Base-by-base conservation (phyloP, 768 basidiomycete genomes). In the Boletus sensibilis region DNA sequence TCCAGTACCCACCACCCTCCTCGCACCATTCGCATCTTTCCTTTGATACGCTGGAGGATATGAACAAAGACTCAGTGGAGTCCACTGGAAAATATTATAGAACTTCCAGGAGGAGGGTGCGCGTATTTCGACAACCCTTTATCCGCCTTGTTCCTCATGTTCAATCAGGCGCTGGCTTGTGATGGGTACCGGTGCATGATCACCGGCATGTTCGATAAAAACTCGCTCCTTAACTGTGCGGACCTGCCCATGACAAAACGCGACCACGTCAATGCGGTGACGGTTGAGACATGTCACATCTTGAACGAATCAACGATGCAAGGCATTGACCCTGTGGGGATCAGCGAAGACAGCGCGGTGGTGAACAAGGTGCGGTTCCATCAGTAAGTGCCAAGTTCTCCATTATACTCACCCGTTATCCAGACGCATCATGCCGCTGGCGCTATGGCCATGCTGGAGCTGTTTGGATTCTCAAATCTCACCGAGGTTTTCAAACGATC, bases 41-140 rank as follows among this genome's bases (percentile, higher is more conserved):
- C 39, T 21, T n/a, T n/a, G n/a, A n/a, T n/a, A n/a, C n/a, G n/a
- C n/a, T 50, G 27, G 41, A 49, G 20, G 54, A 55, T 31, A 43
- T 55, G 54, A 55, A 21, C 8, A 43, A 37, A 23, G 40, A 43
- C n/a, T 3, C 41, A 2, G 20, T 55, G 27, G 34, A 50, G 27
- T 1, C 33, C 13, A 16, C 46, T 27, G 25, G n/a, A 1, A 35
- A 20, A 2, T 18, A 41, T 42, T 27, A 34, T 21, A 16, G 7
- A 9, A 29, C 47, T 43, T 34, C 13, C 4, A 41, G 18, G 25
- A 27, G 5, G 14, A 42, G 1, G 29, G 47, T 42, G 4, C 21
- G 41, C 7, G 1, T 18, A 21, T 50, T 27, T 29, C n/a, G 2
- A n/a, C 13, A 8, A 23, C 20, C 12, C n/a, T 3, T 33, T n/a